Percentiles rank a stretch among this genome's conserved stretches.
phyloP scores from a whole-genome alignment of 495 filamentous ascomycete genomes.

The Diplogelasinospora grovesii region DNA sequence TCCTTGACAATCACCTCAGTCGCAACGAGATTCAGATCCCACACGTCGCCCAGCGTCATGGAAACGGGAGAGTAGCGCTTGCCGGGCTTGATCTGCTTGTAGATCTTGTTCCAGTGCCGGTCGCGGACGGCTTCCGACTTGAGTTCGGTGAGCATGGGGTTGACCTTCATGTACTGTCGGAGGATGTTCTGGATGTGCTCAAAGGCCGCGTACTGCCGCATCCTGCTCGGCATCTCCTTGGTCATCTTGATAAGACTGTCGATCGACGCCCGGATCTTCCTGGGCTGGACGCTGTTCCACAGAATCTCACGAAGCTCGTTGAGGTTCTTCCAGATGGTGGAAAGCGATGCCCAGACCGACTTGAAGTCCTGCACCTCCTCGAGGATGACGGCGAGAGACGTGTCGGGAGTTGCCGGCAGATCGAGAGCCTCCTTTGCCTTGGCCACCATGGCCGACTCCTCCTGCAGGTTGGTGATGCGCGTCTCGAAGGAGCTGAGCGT shows the following conservation, averaged over 20 bases:
- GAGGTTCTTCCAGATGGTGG: conserved; percentile 93
- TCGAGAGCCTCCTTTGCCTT: conserved; percentile 96
- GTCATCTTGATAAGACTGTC: conserved; percentile 94
- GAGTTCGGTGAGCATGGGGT: conserved; percentile 77
- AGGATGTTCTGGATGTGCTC: conserved; percentile 92
- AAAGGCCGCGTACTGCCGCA: conserved; percentile 98
- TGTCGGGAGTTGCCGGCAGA: conserved; percentile 70
- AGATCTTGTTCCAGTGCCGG: conserved; percentile 95
- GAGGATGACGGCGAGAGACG: conserved; percentile 67
- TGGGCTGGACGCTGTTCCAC: conserved; percentile 88
- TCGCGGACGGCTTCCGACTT: conserved; percentile 96
- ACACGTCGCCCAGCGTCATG: conserved; percentile 92
- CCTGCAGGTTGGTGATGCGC: conserved; percentile 71
- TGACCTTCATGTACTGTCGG: conserved; percentile 83
- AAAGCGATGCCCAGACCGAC: conserved; percentile 91
- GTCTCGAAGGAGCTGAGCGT: conserved; percentile 75
- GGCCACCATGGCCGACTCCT: conserved; percentile 87
- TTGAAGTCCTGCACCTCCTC: conserved; percentile 99
- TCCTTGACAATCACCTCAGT: conserved; percentile 82
- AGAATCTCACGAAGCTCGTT: conserved; percentile 86
- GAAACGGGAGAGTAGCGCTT: conserved; percentile 88
- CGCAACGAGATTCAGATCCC: conserved; percentile 85
- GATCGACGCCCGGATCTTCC: conserved; percentile 81
- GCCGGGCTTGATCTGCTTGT: conserved; percentile 84
- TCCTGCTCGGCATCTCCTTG: conserved; percentile 97